These are phyloP conservation scores for Neonectria punicea DNA, from an alignment of 2,329 filamentous ascomycete genomes.

Conservation along the genomic window DNA sequence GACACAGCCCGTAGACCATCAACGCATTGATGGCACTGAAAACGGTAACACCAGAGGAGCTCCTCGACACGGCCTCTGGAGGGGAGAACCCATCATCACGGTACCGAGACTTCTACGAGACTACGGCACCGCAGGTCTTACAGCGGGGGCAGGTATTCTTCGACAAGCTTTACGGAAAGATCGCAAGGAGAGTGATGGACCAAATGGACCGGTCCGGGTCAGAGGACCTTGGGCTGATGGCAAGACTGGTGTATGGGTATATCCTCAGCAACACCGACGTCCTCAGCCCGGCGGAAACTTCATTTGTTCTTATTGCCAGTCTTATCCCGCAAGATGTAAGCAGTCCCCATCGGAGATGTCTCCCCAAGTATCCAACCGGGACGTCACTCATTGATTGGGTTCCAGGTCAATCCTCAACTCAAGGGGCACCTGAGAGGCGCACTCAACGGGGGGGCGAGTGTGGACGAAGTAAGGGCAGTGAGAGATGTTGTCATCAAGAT, in stretches of 20 bases:
- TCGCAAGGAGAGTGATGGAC: slow-evolving; percentile 41
- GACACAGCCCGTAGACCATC: slow-evolving; percentile 34
- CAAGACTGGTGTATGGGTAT: slow-evolving; percentile 41
- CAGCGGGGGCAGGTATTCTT: slow-evolving; percentile 38
- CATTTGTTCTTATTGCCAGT: slow-evolving; percentile 41
- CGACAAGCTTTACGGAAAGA: slow-evolving; percentile 39
- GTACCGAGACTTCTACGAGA: slow-evolving; percentile 34
- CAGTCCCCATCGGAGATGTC: neutral
- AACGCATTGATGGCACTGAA: slow-evolving; percentile 39
- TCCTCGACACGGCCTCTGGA: slow-evolving; percentile 29
- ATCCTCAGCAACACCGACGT: slow-evolving; percentile 40
- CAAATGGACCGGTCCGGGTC: slow-evolving; percentile 41
- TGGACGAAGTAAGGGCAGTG: slow-evolving; percentile 41
- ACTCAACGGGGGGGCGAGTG: slow-evolving; percentile 40
- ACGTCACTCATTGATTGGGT: neutral
- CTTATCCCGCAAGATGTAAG: slow-evolving; percentile 44
- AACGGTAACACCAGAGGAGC: slow-evolving; percentile 36
- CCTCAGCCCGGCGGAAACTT: slow-evolving; percentile 38
- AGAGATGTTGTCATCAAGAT: slow-evolving; percentile 40
- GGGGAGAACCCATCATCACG: slow-evolving; percentile 21
- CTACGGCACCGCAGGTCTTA: slow-evolving; percentile 26
- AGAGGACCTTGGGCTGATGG: slow-evolving; percentile 39
- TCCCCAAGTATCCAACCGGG: neutral
- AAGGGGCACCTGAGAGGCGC: slow-evolving; percentile 42
- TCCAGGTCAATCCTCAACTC: slow-evolving; percentile 42